Conservation (phyloP, 2,329 filamentous ascomycete genomes). For the Byssothecium circinans region DNA sequence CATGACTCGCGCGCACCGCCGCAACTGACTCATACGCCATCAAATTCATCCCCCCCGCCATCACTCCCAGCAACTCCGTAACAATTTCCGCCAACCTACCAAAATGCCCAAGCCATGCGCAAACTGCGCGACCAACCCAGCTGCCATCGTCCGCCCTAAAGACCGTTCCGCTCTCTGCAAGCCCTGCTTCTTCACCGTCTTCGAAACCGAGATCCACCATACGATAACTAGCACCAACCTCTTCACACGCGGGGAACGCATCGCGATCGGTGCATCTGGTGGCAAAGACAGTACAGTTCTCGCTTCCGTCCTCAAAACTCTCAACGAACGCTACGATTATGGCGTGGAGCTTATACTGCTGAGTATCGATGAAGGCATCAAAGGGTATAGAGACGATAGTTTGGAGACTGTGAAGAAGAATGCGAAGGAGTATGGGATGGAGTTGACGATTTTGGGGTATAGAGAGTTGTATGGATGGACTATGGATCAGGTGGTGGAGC, state of each 20-base stretch:
- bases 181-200: conserved; percentile 80
- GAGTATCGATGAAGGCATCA: conserved; percentile 96
- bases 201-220: conserved; percentile 91
- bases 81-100: background rate
- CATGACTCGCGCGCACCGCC: background rate
- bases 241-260: conserved; percentile 78
- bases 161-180: conserved; percentile 94
- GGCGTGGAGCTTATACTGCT: conserved; percentile 82
- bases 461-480: conserved; percentile 96
- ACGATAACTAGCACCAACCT: conserved; percentile 82
- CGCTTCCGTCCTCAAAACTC: conserved; percentile 88
- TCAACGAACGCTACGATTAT: conserved; percentile 89
- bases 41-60: background rate
- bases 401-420: conserved; percentile 96
- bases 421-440: conserved; percentile 86
- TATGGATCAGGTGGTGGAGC: conserved; percentile 97
- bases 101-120: conserved; percentile 77
- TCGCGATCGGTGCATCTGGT: conserved; percentile 94
- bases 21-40: background rate
- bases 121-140: conserved; percentile 73
- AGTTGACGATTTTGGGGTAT: conserved; percentile 89
- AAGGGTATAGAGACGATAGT: conserved; percentile 93
- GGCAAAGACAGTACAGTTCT: conserved; percentile 98
- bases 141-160: conserved; percentile 90
- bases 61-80: background rate